Evolutionary conservation across 2,329 filamentous ascomycete species (phyloP), one percentile per base, ranked within the genome.

Genomic region (Colletotrichum karsti): DNA sequence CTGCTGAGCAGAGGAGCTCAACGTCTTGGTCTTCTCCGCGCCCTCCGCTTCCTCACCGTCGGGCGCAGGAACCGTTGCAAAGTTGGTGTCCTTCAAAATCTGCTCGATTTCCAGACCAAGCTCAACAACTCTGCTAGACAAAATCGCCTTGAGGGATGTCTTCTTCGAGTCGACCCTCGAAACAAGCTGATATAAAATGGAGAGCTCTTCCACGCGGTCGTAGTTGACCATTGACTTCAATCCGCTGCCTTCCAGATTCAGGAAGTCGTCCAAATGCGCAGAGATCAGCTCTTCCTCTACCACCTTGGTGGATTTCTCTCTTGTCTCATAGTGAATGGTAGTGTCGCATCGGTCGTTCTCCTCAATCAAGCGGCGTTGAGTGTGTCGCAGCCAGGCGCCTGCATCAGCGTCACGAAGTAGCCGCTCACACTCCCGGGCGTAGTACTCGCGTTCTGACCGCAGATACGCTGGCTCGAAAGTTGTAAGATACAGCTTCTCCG

Each of bases 171-270:
- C 94, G 0, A 98, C 92, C 35, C 93, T 87, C 9, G 88, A 83
- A 62, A 97, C 92, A 3, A 98, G 86, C 18, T 90, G 86, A 78
- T 96, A 98, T 4, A 98, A 84, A 55, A 94, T 90, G n/a, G 86
- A 84, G 9, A 99, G 83, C 73, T 97, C 94, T 4, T 92, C 89
- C 35, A 92, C 74, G 70, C 92, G 90, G 78, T 98, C 92, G 73
- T 97, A 95, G 78, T 97, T 93, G 55, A 98, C 90, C 95, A 99
- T 98, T 76, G 90, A 90, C 70, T 88, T 90, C 44, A 98, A 87
- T 1, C 96, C 96, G 69, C 92, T 97, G 6, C 88, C 88, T 73
- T 98, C 94, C 80, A 98, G 90, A 54, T 91, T 89, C 68, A 98
- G 87, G 60, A 99, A 92, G 15, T 97, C 94, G 22, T 88, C 84